These are phyloP conservation scores for Cadophora sp. DNA, from an alignment of 2,329 filamentous ascomycete genomes.

Conservation along the genomic window DNA sequence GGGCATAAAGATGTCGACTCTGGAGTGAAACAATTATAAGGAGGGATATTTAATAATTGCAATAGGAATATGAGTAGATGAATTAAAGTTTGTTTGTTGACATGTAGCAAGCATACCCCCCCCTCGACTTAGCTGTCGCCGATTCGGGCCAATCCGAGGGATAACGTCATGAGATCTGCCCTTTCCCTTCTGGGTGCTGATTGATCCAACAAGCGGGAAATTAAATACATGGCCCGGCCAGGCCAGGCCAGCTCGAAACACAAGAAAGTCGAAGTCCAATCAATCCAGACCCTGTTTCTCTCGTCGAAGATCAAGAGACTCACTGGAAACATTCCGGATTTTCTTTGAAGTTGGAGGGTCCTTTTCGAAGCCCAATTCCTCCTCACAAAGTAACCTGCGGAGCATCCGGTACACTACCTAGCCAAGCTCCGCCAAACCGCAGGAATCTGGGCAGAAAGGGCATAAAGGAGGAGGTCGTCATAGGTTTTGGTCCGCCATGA, in stretches of 20 bases:
- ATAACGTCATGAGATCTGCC: conserved; percentile 15
- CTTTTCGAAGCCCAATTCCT: not conserved
- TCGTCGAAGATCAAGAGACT: not conserved
- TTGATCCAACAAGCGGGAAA: conserved; percentile 17
- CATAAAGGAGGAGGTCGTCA: not conserved
- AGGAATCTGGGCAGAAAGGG: conserved; percentile 6
- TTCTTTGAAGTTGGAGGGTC: not conserved
- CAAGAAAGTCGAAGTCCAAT: not conserved
- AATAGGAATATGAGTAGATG: no score
- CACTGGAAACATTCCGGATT: not conserved
- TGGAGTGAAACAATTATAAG: not conserved
- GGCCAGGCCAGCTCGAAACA: conserved; percentile 16
- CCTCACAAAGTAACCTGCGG: not conserved
- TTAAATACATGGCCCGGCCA: no score
- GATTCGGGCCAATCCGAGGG: conserved; percentile 8
- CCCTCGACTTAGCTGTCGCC: not conserved
- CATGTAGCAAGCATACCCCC: not conserved
- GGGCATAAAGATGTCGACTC: not conserved
- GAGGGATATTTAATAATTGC: not conserved
- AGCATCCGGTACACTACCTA: not conserved
- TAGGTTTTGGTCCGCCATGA: conserved; percentile 17
- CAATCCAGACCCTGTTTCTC: not conserved
- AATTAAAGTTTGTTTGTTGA: not conserved
- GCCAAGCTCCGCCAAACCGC: not conserved
- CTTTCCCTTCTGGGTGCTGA: conserved; percentile 7